phyloP scores from a whole-genome alignment of 2,329 filamentous ascomycete species.

The Dothistroma septosporum region DNA sequence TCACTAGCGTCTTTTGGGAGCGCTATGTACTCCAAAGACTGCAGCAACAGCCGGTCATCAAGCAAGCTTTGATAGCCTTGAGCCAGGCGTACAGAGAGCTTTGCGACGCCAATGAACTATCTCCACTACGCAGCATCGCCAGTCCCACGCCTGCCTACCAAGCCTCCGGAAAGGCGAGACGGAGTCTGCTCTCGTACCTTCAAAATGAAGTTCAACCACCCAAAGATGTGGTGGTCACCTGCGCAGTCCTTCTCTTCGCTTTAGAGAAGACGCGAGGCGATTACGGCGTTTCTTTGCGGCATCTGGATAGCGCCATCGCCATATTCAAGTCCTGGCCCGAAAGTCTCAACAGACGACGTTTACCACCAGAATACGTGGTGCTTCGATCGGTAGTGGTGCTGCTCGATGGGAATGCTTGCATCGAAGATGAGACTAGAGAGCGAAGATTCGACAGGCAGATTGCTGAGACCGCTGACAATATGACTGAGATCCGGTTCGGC shows the following conservation, averaged over 20 bases:
- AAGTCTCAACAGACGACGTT: not conserved
- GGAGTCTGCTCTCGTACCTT: not conserved
- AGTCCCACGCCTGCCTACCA: not conserved
- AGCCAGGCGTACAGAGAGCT: not conserved
- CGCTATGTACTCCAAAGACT: not conserved
- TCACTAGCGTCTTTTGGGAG: not conserved
- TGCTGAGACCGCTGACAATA: not conserved
- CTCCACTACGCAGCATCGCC: not conserved
- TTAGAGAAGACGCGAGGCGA: not conserved
- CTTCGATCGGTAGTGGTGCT: not conserved
- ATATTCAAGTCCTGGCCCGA: not conserved
- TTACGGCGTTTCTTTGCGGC: not conserved
- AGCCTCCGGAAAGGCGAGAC: not conserved
- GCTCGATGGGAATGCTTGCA: not conserved
- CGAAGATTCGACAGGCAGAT: not conserved
- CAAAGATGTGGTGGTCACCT: not conserved
- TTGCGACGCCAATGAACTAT: not conserved
- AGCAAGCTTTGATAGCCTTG: not conserved
- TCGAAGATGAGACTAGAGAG: not conserved
- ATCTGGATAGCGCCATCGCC: not conserved
- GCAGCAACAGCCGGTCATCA: not conserved
- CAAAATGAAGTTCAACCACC: not conserved
- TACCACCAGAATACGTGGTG: not conserved
- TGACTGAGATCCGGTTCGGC: not conserved
- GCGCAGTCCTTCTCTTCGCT: not conserved